Base-by-base conservation (phyloP, 179 eudicot genomes). In the Silene noctiflora region DNA sequence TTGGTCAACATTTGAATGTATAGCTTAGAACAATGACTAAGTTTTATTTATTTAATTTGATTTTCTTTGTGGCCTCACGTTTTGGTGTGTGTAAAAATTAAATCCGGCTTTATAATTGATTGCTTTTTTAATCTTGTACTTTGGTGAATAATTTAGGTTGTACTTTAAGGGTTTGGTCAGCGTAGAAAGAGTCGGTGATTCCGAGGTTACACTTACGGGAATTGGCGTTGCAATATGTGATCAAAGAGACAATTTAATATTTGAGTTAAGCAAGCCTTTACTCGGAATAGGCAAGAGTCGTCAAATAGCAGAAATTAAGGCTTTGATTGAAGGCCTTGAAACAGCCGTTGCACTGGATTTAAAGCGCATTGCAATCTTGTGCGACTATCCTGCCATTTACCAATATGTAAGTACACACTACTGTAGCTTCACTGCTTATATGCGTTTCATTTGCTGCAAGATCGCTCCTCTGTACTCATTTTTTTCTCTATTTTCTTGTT, bases 311-410 rank as follows among this genome's bases (percentile, higher is more conserved):
- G 89, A 91, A 77, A 46, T 81, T 55, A 86, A 81, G 75, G 94
- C 94, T 42, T 77, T 91, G 84, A 84, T 87, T 77, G 90, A 91
- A 84, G 92, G 94, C 67, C 85, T 90, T 21, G 82, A 83, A 72
- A 84, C 84, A 72, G 92, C 89, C 16, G 44, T 80, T 29, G 73
- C 72, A 46, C 78, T 91, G 81, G 92, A 83, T 31, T 75, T 91
- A 55, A 86, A 86, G 83, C 81, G 85, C 67, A 71, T 90, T 39
- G 73, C 42, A 6, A 51, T 90, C 53, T 84, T 75, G 77, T 82
- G 82, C 31, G 91, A 88, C 84, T 72, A 73, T 75, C 19, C 19
- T 63, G 62, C 84, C 33, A 25, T 87, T 48, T 80, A 80, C 73
- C 86, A 76, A 76, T 84, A 65, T 76, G 97, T 91, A 76, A 90